phyloP scores from a whole-genome alignment of 2,329 filamentous ascomycete species.

The Talaromyces rugulosus region DNA sequence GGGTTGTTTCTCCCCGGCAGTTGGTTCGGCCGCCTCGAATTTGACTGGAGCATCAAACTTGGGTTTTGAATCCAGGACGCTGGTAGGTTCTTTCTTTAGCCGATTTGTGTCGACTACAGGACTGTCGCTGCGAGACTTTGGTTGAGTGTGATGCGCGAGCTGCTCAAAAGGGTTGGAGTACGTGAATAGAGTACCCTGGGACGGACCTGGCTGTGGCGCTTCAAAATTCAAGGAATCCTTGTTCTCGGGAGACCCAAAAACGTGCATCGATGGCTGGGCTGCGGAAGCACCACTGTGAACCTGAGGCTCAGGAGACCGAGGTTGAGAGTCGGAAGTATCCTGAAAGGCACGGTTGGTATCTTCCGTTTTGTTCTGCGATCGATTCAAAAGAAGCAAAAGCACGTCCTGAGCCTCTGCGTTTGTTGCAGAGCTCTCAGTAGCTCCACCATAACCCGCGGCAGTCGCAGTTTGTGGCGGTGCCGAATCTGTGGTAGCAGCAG shows the following conservation, averaged over 20 bases:
- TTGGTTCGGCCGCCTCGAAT: constrained; percentile 12
- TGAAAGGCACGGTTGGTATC: constrained; percentile 3
- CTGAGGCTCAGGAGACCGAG: neutral
- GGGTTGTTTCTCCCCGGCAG: constrained; percentile 13
- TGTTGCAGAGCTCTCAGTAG: constrained; percentile 16
- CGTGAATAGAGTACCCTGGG: constrained; percentile 54
- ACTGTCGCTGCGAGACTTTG: constrained; percentile 37
- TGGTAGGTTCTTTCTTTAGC: constrained; percentile 16
- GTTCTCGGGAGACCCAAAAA: constrained; percentile 26
- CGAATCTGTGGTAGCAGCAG: constrained; percentile 18
- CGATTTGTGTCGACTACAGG: constrained; percentile 29
- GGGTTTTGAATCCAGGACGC: neutral
- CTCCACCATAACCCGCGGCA: constrained; percentile 19
- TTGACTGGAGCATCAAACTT: constrained; percentile 1
- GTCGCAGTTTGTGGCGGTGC: constrained; percentile 25
- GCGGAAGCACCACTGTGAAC: constrained; percentile 17
- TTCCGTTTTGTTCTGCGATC: constrained; percentile 47
- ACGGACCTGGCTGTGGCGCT: constrained; percentile 30
- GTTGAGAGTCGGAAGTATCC: constrained; percentile 14
- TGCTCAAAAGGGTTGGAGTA: constrained; percentile 72
- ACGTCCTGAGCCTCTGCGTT: constrained; percentile 70
- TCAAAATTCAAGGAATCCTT: constrained; percentile 33
- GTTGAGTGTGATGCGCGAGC: constrained; percentile 54
- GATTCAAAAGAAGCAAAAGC: constrained; percentile 78
- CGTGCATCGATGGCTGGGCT: constrained; percentile 29